Conservation (phyloP, 768 basidiomycete species). For the Polyporus arcularius region DNA sequence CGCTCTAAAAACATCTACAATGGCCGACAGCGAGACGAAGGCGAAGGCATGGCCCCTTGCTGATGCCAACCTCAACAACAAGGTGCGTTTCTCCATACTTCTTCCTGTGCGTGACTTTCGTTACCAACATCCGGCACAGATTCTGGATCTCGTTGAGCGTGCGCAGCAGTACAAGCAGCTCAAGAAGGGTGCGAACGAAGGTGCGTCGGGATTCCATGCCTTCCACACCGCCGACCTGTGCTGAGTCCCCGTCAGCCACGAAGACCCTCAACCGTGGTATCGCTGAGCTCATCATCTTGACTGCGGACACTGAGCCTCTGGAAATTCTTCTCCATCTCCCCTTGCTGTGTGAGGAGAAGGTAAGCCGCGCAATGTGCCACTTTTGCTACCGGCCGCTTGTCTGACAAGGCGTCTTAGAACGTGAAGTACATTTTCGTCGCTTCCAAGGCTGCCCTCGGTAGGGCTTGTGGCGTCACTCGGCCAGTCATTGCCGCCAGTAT, state of each 20-base stretch:
- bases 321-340: conserved; percentile 98
- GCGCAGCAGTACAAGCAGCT: conserved; percentile 97
- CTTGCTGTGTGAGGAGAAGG: conserved; percentile 98
- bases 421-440: conserved; percentile 96
- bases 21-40: conserved; percentile 57
- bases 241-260: conserved; percentile 59
- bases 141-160: conserved; percentile 94
- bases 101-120: neutral
- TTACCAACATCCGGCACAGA: conserved; percentile 46
- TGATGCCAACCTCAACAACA: conserved; percentile 84
- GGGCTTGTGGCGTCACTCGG: conserved; percentile 93
- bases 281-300: conserved; percentile 96
- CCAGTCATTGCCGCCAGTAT: conserved; percentile 95
- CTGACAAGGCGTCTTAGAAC: conserved; percentile 54
- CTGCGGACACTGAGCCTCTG: conserved; percentile 94
- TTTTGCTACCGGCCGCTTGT: neutral
- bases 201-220: conserved; percentile 40
- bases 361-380: conserved; percentile 29
- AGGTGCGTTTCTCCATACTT: conserved; percentile 49
- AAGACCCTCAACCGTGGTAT: conserved; percentile 98
- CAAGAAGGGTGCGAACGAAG: conserved; percentile 99
- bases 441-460: conserved; percentile 92
- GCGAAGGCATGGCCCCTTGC: conserved; percentile 91
- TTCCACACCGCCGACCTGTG: neutral
- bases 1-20: conserved; percentile 40